Evolutionary conservation across 2,329 filamentous ascomycete species (phyloP), one percentile per base, ranked within the genome.

Genomic region (Penicillium capsulatum): DNA sequence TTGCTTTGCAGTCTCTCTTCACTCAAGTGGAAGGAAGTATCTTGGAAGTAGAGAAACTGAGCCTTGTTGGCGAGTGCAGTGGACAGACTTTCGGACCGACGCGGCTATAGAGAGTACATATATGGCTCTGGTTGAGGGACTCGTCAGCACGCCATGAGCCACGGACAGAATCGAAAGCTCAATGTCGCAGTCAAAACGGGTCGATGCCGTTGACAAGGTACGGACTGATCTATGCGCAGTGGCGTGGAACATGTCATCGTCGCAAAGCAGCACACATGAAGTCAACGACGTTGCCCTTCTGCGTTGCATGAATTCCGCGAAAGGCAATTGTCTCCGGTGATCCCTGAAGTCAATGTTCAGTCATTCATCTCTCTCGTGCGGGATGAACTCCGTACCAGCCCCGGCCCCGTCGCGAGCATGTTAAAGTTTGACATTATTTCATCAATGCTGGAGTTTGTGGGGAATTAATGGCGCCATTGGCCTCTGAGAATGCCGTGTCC

Each of bases 321-420:
- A 10, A 15, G 10, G 31, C 17, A 32, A 19, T 16, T 26, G 16
- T 6, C 7, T 19, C 31, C 22, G 15, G 17, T 15, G 20, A 43
- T 17, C 13, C 10, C n/a, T 43, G 43, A 46, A 17, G 40, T 46
- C 43, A 46, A 35, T 13, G 17, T 22, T 31, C 16, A 30, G 33
- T 40, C 40, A 43, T 42, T n/a, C 19, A 30, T 3, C n/a, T 7
- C 17, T 2, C 4, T 10, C 3, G 30, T 11, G 26, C 40, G 43
- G 43, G 30, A 17, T 14, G 14, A 10, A 34, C 15, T 46, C 43
- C 40, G 39, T 43, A 14, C 30, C 19, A 33, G 26, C 30, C 16
- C 27, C 20, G 3, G 16, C 17, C 27, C 13, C 17, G 16, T 10
- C 15, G n/a, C n/a, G 6, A 22, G 8, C 13, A 6, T 3, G 14